These are phyloP conservation scores for Dactylellina cionopaga DNA, from an alignment of 2,329 filamentous ascomycete genomes.

Conservation along the genomic window DNA sequence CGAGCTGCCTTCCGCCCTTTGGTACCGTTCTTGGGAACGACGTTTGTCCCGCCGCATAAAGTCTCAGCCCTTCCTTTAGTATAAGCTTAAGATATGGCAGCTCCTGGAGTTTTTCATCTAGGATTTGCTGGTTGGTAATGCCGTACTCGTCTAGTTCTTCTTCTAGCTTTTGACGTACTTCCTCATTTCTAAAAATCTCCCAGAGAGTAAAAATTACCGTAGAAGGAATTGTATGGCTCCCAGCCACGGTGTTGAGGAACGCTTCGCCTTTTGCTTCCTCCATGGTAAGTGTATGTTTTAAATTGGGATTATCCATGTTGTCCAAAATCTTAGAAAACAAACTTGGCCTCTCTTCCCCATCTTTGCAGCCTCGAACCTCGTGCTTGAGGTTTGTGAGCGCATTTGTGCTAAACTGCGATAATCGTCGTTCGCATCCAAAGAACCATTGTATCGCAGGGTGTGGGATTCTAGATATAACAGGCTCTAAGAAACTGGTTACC, in stretches of 20 bases:
- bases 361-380: slow-evolving; percentile 9
- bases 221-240: background rate
- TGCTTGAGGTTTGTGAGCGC: background rate
- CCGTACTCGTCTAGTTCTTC: background rate
- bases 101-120: slow-evolving; percentile 13
- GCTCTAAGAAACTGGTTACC: background rate
- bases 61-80: slow-evolving; percentile 18
- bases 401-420: slow-evolving; percentile 1
- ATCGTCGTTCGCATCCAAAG: background rate
- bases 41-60: slow-evolving; percentile 11
- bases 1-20: slow-evolving; percentile 11
- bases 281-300: slow-evolving; percentile 7
- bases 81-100: slow-evolving; percentile 12
- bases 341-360: slow-evolving; percentile 6
- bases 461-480: background rate
- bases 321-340: slow-evolving; percentile 8
- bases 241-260: background rate
- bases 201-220: background rate
- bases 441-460: slow-evolving; percentile 12
- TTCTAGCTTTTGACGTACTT: background rate
- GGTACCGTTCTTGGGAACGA: slow-evolving; percentile 16
- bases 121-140: background rate
- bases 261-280: background rate
- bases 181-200: background rate
- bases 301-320: slow-evolving; percentile 8